Evolutionary conservation across 495 filamentous ascomycete species (phyloP).

Genomic region (Hypoxylon rickii): DNA sequence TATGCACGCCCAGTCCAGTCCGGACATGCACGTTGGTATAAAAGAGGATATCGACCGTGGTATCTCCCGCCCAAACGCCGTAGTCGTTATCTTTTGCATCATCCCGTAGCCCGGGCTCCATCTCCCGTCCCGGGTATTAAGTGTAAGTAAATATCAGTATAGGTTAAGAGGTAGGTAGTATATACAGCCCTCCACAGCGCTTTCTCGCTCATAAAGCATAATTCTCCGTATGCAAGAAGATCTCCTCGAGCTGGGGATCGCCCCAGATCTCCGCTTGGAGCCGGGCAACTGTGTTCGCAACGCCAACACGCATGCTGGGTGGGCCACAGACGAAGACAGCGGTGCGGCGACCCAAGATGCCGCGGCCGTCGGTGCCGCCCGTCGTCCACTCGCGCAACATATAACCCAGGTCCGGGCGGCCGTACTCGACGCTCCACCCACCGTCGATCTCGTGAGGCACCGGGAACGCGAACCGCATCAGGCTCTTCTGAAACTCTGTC

Average conservation of each 20-base stretch:
- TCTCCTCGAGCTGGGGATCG: constrained; percentile 78
- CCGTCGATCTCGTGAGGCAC: constrained; percentile 68
- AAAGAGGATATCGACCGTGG: too few relatives aligned
- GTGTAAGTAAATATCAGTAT: too few relatives aligned
- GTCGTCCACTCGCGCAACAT: constrained; percentile 80
- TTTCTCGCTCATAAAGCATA: constrained; percentile 68
- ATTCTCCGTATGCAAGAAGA: constrained; percentile 94
- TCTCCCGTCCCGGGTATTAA: background rate
- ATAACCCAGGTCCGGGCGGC: constrained; percentile 82
- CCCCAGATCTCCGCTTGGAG: constrained; percentile 83
- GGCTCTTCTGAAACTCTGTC: constrained; percentile 77
- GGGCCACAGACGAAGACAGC: constrained; percentile 96
- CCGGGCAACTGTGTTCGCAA: constrained; percentile 78
- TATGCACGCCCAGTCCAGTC: too few relatives aligned
- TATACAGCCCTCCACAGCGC: background rate
- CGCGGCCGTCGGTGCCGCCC: constrained; percentile 57
- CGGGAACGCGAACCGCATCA: constrained; percentile 86
- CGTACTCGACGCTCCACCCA: constrained; percentile 90
- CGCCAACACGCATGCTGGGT: constrained; percentile 82
- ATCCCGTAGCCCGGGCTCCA: background rate
- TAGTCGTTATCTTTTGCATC: background rate
- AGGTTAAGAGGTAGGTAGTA: background rate
- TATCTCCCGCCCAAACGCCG: background rate
- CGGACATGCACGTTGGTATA: too few relatives aligned
- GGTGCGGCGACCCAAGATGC: constrained; percentile 77